Conservation (phyloP, 768 basidiomycete species). For the Collybia mongolica region DNA sequence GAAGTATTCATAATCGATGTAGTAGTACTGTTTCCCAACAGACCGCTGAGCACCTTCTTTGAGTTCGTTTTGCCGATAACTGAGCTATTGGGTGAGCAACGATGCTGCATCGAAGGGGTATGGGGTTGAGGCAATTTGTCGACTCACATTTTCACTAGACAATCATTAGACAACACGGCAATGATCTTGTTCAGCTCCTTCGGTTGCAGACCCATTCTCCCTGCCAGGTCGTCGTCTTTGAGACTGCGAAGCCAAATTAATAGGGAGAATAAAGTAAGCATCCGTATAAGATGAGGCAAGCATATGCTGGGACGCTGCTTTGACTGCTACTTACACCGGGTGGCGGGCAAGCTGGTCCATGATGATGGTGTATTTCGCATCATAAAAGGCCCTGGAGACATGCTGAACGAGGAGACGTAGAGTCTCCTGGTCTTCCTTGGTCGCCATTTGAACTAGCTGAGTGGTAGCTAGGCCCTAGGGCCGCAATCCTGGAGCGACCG, state of each 20-base stretch:
- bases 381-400: slow-evolving; percentile 93
- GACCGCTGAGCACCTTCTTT: slow-evolving; percentile 88
- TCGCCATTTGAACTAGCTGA: slow-evolving; percentile 12
- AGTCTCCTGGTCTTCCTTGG: slow-evolving; percentile 73
- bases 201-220: slow-evolving; percentile 82
- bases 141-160: slow-evolving; percentile 74
- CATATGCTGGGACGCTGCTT: slow-evolving; percentile 14
- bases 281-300: slow-evolving; percentile 14
- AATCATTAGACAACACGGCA: slow-evolving; percentile 76
- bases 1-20: slow-evolving; percentile 92
- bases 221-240: slow-evolving; percentile 93
- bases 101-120: neutral
- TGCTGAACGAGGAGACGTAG: slow-evolving; percentile 89
- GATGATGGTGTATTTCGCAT: slow-evolving; percentile 86
- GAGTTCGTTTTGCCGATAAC: slow-evolving; percentile 88
- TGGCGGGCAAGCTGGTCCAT: slow-evolving; percentile 92
- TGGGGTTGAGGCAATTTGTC: neutral
- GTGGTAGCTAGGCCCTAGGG: slow-evolving; percentile 12
- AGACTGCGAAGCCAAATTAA: slow-evolving; percentile 50
- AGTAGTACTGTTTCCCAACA: slow-evolving; percentile 91
- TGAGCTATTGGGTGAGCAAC: slow-evolving; percentile 24
- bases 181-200: slow-evolving; percentile 91
- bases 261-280: slow-evolving; percentile 20
- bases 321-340: slow-evolving; percentile 81
- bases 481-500: slow-evolving; percentile 8